Conservation (phyloP, 2,329 filamentous ascomycete species). For the Neonectria faginata region DNA sequence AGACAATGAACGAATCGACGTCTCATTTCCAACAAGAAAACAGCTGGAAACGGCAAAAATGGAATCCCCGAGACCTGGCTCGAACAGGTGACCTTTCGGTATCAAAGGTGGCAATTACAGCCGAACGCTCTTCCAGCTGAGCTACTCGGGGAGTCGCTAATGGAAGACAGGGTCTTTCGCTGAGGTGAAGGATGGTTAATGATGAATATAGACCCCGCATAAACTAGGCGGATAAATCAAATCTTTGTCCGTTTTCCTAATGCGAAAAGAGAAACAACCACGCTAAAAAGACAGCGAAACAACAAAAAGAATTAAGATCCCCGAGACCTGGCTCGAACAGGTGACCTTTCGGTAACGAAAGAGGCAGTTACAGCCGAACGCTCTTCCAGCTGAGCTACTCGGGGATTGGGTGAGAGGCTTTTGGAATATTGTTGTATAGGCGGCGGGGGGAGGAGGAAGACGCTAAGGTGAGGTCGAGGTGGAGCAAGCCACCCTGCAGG, state of each 20-base stretch:
- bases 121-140: slow-evolving; percentile 46
- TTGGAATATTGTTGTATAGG: background rate
- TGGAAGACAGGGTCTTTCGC: slow-evolving; percentile 27
- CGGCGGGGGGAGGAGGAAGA: background rate
- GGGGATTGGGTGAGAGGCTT: slow-evolving; percentile 24
- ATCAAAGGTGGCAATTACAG: slow-evolving; percentile 36
- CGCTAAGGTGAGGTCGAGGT: background rate
- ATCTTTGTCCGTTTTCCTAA: background rate
- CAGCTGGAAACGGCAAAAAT: slow-evolving; percentile 20
- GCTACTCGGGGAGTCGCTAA: slow-evolving; percentile 40
- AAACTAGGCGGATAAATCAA: background rate
- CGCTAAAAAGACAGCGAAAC: background rate
- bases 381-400: slow-evolving; percentile 40
- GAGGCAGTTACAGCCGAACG: slow-evolving; percentile 35
- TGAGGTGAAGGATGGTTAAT: background rate
- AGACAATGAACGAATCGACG: background rate
- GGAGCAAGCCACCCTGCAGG: background rate
- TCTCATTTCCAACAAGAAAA: background rate
- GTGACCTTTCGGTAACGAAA: slow-evolving; percentile 37
- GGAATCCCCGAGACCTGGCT: slow-evolving; percentile 43
- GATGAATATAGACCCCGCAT: background rate
- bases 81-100: slow-evolving; percentile 45
- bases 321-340: slow-evolving; percentile 41
- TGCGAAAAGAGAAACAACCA: background rate
- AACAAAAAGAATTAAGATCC: slow-evolving; percentile 27